Evolutionary conservation across 1,284 basidiomycete genomes (phyloP).

Genomic region (Coniophora puteana): DNA sequence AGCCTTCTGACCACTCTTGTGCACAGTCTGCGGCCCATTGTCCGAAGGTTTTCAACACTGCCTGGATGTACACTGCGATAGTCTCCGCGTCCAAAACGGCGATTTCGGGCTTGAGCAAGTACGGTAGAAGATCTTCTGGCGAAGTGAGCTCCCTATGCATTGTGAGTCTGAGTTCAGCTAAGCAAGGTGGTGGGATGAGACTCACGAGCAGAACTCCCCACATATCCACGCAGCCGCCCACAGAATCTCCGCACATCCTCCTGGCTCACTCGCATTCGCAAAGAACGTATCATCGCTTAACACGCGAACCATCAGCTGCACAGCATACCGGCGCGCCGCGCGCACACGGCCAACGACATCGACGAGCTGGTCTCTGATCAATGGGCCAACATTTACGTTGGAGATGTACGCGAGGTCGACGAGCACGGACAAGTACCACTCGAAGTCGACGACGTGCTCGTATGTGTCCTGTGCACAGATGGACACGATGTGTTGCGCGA

Average conservation of each 20-base stretch:
- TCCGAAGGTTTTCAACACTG: constrained; percentile 85
- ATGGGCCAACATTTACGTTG: constrained; percentile 68
- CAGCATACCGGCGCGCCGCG: constrained; percentile 73
- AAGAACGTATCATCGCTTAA: constrained; percentile 77
- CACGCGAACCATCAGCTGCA: constrained; percentile 77
- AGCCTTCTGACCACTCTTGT: constrained; percentile 70
- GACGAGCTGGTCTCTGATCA: constrained; percentile 80
- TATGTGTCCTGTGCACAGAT: constrained; percentile 85
- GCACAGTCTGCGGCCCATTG: constrained; percentile 77
- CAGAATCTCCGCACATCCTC: constrained; percentile 76
- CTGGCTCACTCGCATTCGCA: constrained; percentile 53
- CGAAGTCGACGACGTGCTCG: constrained; percentile 86
- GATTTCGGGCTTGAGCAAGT: constrained; percentile 62
- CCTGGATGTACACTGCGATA: constrained; percentile 77
- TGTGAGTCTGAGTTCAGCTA: constrained; percentile 7
- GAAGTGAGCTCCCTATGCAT: constrained; percentile 61
- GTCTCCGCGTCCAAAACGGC: constrained; percentile 55
- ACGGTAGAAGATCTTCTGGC: constrained; percentile 64
- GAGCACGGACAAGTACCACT: constrained; percentile 95
- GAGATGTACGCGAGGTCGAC: constrained; percentile 87
- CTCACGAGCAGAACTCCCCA: constrained; percentile 86
- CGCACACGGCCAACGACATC: constrained; percentile 85
- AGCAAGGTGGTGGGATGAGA: constrained; percentile 14
- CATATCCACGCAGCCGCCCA: constrained; percentile 95
- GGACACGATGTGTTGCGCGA: constrained; percentile 78